Evolutionary conservation across 2,329 filamentous ascomycete genomes (phyloP), one percentile per base, ranked within the genome.

Genomic region (Pseudogymnoascus sp.): DNA sequence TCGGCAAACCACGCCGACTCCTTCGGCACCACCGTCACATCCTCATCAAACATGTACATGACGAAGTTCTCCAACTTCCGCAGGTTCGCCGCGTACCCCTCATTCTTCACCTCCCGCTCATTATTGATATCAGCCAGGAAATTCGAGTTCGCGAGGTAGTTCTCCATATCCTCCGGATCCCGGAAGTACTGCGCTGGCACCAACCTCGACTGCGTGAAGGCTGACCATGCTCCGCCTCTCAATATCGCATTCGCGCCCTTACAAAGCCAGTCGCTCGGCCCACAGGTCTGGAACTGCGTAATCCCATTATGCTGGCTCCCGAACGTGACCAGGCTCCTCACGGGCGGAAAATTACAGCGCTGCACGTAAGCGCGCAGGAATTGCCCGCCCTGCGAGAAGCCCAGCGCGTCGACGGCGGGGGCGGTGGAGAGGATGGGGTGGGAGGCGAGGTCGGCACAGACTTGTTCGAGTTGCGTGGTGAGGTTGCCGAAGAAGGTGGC

Each of bases 71-170:
- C 84, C 73, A 99, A 74, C 36, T 71, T 76, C 6, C 81, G 82
- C 59, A 99, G 69, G 72, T 93, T 89, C 69, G 82, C 75, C 73
- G 83, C 86, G 75, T 97, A 99, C 11, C 78, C 81, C 37, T 76
- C 71, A 71, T 92, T 96, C 83, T 96, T 96, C 62, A 78, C 66
- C 59, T 68, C 67, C 10, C 93, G 83, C 82, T 99, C 95, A 75
- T 97, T 97, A 77, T 99, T 99, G 77, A 97, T 88, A 73, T 97
- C 93, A 8, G 93, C 95, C 7, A 99, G 80, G 75, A 96, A 97
- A 74, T 93, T 93, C 70, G 90, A 95, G 73, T 85, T 75, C 68
- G 87, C 84, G 18, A 97, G 83, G 73, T 97, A 99, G 31, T 81
- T 77, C 0, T 86, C 84, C 74, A 91, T 76, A 73, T 92, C 78